Evolutionary conservation across 441 rosid genomes (phyloP).

Genomic region (Biscutella laevigata): DNA sequence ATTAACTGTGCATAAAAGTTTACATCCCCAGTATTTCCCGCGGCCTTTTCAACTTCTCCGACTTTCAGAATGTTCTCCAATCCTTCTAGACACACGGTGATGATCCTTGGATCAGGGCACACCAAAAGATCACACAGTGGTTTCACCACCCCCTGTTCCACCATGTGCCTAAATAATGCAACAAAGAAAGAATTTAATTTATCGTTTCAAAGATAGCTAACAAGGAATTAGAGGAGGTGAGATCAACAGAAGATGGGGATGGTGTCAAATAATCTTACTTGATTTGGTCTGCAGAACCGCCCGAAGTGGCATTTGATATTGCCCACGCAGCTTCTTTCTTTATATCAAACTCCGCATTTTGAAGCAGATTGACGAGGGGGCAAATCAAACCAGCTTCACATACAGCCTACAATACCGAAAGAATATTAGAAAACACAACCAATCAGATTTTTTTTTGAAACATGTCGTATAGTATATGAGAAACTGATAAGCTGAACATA

Average conservation of each 20-base stretch:
- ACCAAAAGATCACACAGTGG: constrained; percentile 85
- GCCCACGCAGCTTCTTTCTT: constrained; percentile 94
- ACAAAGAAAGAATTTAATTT: not conserved
- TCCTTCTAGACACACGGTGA: constrained; percentile 75
- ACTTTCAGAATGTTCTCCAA: constrained; percentile 83
- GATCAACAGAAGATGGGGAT: not conserved
- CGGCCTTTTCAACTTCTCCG: constrained; percentile 64
- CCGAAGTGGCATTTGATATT: constrained; percentile 74
- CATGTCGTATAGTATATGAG: not conserved
- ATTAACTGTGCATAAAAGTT: constrained; percentile 67
- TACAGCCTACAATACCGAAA: constrained; percentile 39
- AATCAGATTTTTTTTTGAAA: not conserved
- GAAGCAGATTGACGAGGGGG: constrained; percentile 59
- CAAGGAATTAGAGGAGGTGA: not conserved
- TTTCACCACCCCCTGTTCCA: constrained; percentile 70
- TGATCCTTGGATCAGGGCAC: constrained; percentile 83
- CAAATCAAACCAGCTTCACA: constrained; percentile 53
- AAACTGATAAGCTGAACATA: not conserved
- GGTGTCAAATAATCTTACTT: constrained; percentile 33
- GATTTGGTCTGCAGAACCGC: constrained; percentile 82
- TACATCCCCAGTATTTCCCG: constrained; percentile 44
- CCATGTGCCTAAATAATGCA: constrained; percentile 40
- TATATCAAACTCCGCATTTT: constrained; percentile 86
- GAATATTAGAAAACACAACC: not conserved
- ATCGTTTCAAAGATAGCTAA: not conserved